A percentile compares a stretch with the other conserved stretches of the same genome.
phyloP scores from a whole-genome alignment of 345 rosid species.

The Dipteronia sinensis region DNA sequence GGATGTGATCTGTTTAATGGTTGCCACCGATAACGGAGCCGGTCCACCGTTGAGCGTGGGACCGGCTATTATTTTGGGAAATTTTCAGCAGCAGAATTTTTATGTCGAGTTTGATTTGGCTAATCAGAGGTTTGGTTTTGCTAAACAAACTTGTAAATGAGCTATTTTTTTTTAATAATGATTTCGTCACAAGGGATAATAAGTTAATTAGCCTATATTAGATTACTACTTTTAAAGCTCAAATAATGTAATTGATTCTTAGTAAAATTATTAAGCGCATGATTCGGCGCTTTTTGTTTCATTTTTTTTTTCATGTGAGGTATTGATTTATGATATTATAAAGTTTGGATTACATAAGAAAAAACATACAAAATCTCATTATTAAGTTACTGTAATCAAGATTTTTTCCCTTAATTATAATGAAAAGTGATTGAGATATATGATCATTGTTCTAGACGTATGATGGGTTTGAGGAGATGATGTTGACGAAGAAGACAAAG shows the following conservation, averaged over 20 bases:
- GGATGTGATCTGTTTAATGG: constrained; percentile 47
- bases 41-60: constrained; percentile 40
- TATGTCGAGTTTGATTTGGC: constrained; percentile 72
- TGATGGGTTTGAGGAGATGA: neutral
- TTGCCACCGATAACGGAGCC: constrained; percentile 38
- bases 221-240: neutral
- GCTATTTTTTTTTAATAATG: neutral
- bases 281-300: no score
- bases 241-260: neutral
- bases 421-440: no score
- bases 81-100: constrained; percentile 83
- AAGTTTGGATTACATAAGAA: no score
- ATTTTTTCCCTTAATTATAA: no score
- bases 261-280: no score
- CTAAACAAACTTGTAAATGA: constrained; percentile 50
- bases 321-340: no score
- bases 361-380: no score
- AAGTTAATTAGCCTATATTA: neutral
- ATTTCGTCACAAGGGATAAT: neutral
- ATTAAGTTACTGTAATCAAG: no score
- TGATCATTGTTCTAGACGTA: neutral
- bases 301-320: no score
- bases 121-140: constrained; percentile 74
- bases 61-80: constrained; percentile 81
- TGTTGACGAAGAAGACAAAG: neutral